phyloP scores from a whole-genome alignment of 805 yeast genomes.

The Monosporozyma siamensis region DNA sequence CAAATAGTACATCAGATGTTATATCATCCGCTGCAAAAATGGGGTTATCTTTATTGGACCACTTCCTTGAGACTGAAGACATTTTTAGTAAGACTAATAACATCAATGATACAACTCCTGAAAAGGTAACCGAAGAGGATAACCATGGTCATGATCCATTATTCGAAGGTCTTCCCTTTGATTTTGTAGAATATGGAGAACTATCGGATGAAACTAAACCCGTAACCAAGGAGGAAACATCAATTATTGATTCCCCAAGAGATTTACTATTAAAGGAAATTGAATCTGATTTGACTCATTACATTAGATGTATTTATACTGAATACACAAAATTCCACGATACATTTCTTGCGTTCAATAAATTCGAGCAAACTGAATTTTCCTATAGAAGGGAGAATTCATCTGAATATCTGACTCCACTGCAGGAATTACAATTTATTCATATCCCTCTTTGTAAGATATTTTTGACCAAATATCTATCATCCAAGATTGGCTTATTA shows the following conservation, averaged over 20 bases:
- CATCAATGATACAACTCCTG: too few species aligned
- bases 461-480: slow-evolving; percentile 6
- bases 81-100: too few species aligned
- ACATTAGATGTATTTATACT: slow-evolving; percentile 2
- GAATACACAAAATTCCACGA: slow-evolving; percentile 3
- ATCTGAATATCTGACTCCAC: slow-evolving; percentile 1
- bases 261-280: slow-evolving; percentile 1
- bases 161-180: slow-evolving; percentile 2
- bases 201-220: too few species aligned
- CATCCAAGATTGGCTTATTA: slow-evolving; percentile 2
- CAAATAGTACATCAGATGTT: slow-evolving; percentile 5
- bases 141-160: not conserved
- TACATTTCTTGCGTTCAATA: not conserved
- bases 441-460: slow-evolving; percentile 8
- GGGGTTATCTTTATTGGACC: not conserved
- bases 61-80: not conserved
- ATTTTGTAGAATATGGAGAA: not conserved
- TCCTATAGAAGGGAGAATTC: not conserved
- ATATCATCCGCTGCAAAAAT: slow-evolving; percentile 2
- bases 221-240: not conserved
- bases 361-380: not conserved
- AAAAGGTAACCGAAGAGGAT: not conserved
- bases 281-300: slow-evolving; percentile 1
- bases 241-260: not conserved
- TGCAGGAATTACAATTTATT: slow-evolving; percentile 8